phyloP scores from a whole-genome alignment of 176 grass and related monocot species.

The Cymbopogon citratus region DNA sequence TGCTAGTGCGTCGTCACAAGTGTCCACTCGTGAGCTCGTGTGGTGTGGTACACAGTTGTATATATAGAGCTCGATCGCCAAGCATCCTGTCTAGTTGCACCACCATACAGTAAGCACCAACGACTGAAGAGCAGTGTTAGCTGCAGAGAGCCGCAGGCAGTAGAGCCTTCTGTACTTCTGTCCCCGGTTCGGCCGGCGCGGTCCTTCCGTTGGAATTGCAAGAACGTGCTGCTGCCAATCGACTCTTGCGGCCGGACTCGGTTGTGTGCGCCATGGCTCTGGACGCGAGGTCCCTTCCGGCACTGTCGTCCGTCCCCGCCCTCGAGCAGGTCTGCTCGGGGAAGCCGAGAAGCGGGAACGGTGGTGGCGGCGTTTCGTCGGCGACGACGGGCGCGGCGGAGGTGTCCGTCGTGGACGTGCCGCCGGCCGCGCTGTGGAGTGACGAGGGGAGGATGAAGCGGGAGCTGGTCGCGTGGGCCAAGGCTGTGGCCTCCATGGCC shows the following conservation, averaged over 20 bases:
- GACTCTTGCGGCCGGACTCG: not conserved
- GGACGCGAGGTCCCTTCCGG: not conserved
- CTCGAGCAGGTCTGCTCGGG: not conserved
- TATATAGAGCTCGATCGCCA: too few relatives aligned
- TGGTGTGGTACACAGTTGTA: too few relatives aligned
- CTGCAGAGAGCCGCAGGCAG: too few relatives aligned
- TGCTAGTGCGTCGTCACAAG: too few relatives aligned
- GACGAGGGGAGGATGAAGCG: slow-evolving; percentile 69
- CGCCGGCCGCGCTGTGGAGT: slow-evolving; percentile 26
- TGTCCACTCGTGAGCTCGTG: too few relatives aligned
- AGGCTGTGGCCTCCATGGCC: not conserved
- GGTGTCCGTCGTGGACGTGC: not conserved
- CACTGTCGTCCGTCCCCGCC: not conserved
- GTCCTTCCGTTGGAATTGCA: too few relatives aligned
- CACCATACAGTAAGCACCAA: too few relatives aligned
- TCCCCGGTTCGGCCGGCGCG: too few relatives aligned
- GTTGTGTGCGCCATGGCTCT: not conserved
- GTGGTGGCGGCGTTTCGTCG: not conserved
- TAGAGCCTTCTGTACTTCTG: too few relatives aligned
- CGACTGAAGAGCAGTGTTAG: too few relatives aligned
- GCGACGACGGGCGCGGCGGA: not conserved
- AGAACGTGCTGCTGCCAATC: not conserved
- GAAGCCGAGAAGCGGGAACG: not conserved
- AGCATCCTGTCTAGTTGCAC: too few relatives aligned
- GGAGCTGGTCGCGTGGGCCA: slow-evolving; percentile 28